Conservation (phyloP, 148 eudicot genomes). For the Cornus florida region DNA sequence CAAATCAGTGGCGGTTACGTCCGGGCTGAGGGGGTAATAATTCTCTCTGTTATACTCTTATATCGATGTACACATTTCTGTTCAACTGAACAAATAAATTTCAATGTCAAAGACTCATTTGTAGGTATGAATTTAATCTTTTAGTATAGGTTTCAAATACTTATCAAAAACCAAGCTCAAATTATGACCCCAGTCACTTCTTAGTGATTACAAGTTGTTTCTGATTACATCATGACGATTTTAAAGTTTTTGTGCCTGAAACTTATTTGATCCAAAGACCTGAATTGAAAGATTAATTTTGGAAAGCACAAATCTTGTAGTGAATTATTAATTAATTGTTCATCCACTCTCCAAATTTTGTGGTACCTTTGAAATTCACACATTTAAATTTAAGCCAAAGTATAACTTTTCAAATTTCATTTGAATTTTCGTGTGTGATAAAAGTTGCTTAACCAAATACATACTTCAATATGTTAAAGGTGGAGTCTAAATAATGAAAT, state of each 20-base stretch:
- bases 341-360: neutral
- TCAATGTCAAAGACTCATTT: too few species aligned
- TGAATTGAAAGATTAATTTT: too few species aligned
- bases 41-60: neutral
- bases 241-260: neutral
- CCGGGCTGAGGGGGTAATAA: conserved; percentile 64
- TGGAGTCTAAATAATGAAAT: too few species aligned
- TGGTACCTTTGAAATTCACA: neutral
- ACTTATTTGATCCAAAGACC: neutral
- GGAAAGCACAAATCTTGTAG: too few species aligned
- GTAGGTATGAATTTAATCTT: too few species aligned
- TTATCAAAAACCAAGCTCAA: neutral
- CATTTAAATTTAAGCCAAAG: neutral
- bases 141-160: neutral
- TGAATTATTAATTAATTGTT: neutral
- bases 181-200: neutral
- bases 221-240: neutral
- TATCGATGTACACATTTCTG: neutral
- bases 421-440: too few species aligned
- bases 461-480: too few species aligned
- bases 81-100: too few species aligned
- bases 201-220: neutral
- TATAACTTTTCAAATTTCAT: neutral
- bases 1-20: conserved; percentile 54
- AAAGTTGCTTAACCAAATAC: too few species aligned